Conservation (phyloP, 192 early-diverging fungal species). For the Podila horticola region DNA sequence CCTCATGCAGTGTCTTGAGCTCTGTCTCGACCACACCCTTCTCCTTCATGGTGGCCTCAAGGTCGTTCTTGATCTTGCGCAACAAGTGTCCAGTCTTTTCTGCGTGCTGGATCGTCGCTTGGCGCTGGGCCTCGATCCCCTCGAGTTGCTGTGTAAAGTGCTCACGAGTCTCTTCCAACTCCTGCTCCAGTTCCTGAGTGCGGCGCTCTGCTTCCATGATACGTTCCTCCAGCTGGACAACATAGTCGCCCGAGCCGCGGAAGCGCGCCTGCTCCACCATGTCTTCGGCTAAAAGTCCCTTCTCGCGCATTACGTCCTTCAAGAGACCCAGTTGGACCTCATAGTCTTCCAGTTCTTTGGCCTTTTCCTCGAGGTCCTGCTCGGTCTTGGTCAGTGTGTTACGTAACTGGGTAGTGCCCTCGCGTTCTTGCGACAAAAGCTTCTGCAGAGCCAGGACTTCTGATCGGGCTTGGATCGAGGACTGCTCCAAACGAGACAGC, state of each 20-base stretch:
- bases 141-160: conserved; percentile 19
- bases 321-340: conserved; percentile 66
- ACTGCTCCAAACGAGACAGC: conserved; percentile 56
- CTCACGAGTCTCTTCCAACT: conserved; percentile 19
- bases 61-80: conserved; percentile 42
- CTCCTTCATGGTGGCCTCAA: conserved; percentile 36
- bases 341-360: conserved; percentile 59
- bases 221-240: conserved; percentile 23
- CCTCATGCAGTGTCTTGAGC: conserved; percentile 24
- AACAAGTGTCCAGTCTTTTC: conserved; percentile 34
- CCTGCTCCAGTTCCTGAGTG: conserved; percentile 8
- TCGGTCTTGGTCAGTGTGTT: conserved; percentile 52
- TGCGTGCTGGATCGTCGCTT: conserved; percentile 27
- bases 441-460: conserved; percentile 55
- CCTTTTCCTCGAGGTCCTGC: conserved; percentile 45
- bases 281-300: conserved; percentile 56
- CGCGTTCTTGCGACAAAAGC: conserved; percentile 55
- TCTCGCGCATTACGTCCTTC: conserved; percentile 58
- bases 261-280: conserved; percentile 24
- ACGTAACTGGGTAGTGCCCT: conserved; percentile 45
- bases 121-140: conserved; percentile 24
- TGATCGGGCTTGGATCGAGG: conserved; percentile 56
- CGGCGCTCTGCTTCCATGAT: conserved; percentile 28
- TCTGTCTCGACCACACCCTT: conserved; percentile 22
- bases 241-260: conserved; percentile 31